Conservation (phyloP, 1,139 yeast species). For the Taphrina deformans region DNA sequence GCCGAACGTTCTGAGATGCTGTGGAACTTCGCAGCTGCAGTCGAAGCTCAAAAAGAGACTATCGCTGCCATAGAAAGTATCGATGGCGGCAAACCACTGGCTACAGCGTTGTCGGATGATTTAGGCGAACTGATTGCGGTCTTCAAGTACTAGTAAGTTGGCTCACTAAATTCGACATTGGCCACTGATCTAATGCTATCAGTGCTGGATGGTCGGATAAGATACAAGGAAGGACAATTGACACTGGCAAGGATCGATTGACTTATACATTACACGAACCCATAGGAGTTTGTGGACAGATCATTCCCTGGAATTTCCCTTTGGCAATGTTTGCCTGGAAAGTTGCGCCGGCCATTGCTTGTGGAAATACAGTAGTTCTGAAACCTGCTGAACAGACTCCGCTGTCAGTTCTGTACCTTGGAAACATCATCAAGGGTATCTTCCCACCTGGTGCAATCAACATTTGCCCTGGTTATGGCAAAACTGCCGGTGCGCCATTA, state of each 20-base stretch:
- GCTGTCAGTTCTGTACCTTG: conserved; percentile 76
- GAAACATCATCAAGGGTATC: conserved; percentile 73
- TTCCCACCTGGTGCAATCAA: conserved; percentile 80
- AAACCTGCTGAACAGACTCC: conserved; percentile 94
- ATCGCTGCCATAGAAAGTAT: conserved; percentile 62
- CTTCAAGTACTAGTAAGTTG: conserved; percentile 54
- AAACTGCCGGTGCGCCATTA: conserved; percentile 63
- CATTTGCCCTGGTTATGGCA: conserved; percentile 57
- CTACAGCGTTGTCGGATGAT: conserved; percentile 64
- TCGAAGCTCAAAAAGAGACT: conserved; percentile 53
- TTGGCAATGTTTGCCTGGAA: conserved; percentile 91
- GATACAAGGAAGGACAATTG: conserved; percentile 66
- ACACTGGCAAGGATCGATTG: conserved; percentile 62
- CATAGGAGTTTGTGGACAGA: conserved; percentile 74
- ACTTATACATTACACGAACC: conserved; percentile 84
- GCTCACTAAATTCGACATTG: no score
- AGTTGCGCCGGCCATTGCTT: conserved; percentile 86
- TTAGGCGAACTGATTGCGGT: conserved; percentile 61
- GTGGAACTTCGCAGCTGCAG: conserved; percentile 54
- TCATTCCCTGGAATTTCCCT: conserved; percentile 95
- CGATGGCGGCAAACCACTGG: conserved; percentile 62
- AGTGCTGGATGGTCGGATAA: conserved; percentile 83
- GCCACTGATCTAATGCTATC: neutral
- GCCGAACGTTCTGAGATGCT: conserved; percentile 53
- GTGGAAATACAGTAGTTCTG: conserved; percentile 85